Conservation (phyloP, 2,329 filamentous ascomycete species). For the Penicillium concentricum region DNA sequence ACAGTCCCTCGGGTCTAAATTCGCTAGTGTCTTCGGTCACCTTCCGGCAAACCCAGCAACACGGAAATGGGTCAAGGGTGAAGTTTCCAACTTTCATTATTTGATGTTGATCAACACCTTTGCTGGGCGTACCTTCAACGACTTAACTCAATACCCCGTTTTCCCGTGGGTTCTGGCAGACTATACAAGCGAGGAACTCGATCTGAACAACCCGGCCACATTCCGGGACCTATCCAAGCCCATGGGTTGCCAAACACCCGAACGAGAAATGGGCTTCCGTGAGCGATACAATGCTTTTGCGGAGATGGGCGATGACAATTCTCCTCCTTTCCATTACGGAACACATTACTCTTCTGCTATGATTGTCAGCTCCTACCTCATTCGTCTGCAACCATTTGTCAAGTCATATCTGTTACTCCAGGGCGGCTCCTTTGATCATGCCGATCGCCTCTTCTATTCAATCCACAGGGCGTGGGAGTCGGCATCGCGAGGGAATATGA, state of each 20-base stretch:
- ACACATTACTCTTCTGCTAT: conserved; percentile 99
- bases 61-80: conserved; percentile 85
- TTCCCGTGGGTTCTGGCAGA: conserved; percentile 97
- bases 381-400: conserved; percentile 91
- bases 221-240: conserved; percentile 93
- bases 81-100: conserved; percentile 98
- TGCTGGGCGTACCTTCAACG: conserved; percentile 95
- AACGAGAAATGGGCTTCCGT: conserved; percentile 73
- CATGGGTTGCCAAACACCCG: conserved; percentile 84
- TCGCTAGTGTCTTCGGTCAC: conserved; percentile 87
- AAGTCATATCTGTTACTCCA: conserved; percentile 93
- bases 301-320: conserved; percentile 77
- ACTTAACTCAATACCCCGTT: conserved; percentile 95
- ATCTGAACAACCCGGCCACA: conserved; percentile 76
- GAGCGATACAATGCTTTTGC: conserved; percentile 84
- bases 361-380: conserved; percentile 96
- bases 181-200: conserved; percentile 89
- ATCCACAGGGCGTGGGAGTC: conserved; percentile 89
- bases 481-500: conserved; percentile 83
- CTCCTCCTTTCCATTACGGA: conserved; percentile 89
- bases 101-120: conserved; percentile 98
- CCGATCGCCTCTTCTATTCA: conserved; percentile 92
- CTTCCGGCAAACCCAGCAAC: conserved; percentile 80
- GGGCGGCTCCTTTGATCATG: conserved; percentile 94
- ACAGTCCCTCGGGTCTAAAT: conserved; percentile 76